Evolutionary conservation across 2,329 filamentous ascomycete species (phyloP).

Genomic region (Pyrenochaeta sp.): DNA sequence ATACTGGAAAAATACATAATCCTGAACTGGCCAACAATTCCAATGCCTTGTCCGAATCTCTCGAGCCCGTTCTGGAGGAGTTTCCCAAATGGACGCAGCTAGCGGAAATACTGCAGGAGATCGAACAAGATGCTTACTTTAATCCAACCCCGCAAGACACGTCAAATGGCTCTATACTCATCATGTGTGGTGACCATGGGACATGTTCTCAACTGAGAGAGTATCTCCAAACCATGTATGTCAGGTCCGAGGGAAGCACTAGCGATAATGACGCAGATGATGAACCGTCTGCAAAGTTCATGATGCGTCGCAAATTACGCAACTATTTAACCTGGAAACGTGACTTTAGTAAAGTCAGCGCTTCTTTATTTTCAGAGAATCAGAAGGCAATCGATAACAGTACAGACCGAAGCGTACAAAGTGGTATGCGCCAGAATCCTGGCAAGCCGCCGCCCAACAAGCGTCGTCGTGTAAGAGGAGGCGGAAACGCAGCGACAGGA

Average conservation of each 20-base stretch:
- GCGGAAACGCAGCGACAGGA: conserved; percentile 67
- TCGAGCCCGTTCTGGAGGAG: conserved; percentile 87
- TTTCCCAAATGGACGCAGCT: conserved; percentile 92
- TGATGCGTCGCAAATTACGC: conserved; percentile 88
- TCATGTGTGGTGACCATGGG: conserved; percentile 91
- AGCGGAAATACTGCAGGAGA: conserved; percentile 90
- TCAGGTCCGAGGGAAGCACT: conserved; percentile 62
- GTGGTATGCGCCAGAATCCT: conserved; percentile 55
- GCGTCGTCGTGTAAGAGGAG: conserved; percentile 82
- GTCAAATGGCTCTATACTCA: conserved; percentile 88
- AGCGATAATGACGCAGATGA: conserved; percentile 63
- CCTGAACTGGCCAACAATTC: conserved; percentile 59
- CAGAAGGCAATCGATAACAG: conserved; percentile 77
- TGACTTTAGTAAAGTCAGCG: conserved; percentile 86
- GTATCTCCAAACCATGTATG: conserved; percentile 89
- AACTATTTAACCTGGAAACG: conserved; percentile 91
- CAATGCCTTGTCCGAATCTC: conserved; percentile 63
- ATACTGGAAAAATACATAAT: conserved; percentile 74
- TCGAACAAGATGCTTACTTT: conserved; percentile 88
- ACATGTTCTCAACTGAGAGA: conserved; percentile 90
- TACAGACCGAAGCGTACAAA: conserved; percentile 63
- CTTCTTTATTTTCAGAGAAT: conserved; percentile 79
- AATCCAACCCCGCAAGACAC: conserved; percentile 79
- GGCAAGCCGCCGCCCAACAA: conserved; percentile 82
- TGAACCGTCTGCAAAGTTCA: conserved; percentile 76